A percentile compares a stretch with the other conserved stretches of the same genome.
Conservation (phyloP, 2,329 filamentous ascomycete species). For the Cladosporium halotolerans region DNA sequence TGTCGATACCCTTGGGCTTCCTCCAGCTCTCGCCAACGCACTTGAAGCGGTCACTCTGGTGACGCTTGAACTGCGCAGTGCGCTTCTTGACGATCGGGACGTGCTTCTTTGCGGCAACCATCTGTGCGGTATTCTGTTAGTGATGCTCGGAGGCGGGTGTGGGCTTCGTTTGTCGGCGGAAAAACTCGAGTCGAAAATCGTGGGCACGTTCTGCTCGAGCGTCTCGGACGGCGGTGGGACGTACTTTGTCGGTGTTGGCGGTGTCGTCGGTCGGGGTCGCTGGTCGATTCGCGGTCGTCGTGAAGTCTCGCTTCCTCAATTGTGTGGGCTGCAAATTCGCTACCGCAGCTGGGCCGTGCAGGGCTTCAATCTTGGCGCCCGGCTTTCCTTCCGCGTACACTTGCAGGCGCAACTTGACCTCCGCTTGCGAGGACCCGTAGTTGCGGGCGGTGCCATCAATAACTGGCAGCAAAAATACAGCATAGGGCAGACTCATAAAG, state of each 20-base stretch:
- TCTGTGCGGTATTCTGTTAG: conserved; percentile 47
- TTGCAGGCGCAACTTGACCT: no score
- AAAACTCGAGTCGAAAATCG: conserved; percentile 10
- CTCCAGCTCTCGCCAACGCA: conserved; percentile 87
- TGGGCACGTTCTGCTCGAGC: conserved; percentile 8
- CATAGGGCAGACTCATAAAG: no score
- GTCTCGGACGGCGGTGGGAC: background rate
- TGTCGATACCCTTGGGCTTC: conserved; percentile 99
- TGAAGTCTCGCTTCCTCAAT: conserved; percentile 5
- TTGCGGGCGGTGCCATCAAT: no score
- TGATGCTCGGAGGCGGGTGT: conserved; percentile 3
- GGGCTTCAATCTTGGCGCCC: no score
- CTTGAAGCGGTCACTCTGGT: conserved; percentile 97
- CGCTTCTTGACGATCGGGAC: conserved; percentile 99
- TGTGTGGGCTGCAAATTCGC: background rate
- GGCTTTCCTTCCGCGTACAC: no score
- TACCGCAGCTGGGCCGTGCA: background rate
- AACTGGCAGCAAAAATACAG: no score
- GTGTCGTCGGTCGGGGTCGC: conserved; percentile 10
- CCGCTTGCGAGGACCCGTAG: no score
- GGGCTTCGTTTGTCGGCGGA: background rate
- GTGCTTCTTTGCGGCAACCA: conserved; percentile 99
- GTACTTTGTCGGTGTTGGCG: conserved; percentile 12
- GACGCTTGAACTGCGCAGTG: conserved; percentile 93
- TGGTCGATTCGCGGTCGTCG: conserved; percentile 7